These are phyloP conservation scores for Suillus paluster DNA, from an alignment of 768 basidiomycete genomes.

Conservation along the genomic window DNA sequence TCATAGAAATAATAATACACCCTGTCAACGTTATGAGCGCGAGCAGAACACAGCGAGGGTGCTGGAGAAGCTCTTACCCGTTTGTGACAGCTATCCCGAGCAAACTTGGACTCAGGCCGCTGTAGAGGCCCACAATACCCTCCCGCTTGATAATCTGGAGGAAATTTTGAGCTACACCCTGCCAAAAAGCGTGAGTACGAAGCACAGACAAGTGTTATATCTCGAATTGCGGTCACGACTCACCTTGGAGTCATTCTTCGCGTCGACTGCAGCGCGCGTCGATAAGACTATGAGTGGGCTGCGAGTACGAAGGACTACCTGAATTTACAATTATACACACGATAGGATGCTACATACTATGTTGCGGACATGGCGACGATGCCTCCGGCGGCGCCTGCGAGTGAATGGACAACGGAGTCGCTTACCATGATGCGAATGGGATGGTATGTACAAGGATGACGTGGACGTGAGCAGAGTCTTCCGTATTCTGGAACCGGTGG, in stretches of 20 bases:
- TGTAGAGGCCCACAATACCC: slow-evolving; percentile 84
- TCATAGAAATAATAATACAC: slow-evolving; percentile 96
- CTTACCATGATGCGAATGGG: slow-evolving; percentile 46
- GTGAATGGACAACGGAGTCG: slow-evolving; percentile 84
- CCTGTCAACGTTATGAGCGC: slow-evolving; percentile 40
- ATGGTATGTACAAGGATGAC: neutral
- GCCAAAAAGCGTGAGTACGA: slow-evolving; percentile 12
- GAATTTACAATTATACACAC: neutral
- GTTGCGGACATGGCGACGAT: slow-evolving; percentile 90
- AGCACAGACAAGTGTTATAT: neutral
- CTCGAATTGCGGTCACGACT: slow-evolving; percentile 8
- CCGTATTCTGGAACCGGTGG: neutral
- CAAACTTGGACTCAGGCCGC: slow-evolving; percentile 83
- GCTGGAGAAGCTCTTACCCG: slow-evolving; percentile 51
- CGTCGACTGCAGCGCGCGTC: slow-evolving; percentile 91
- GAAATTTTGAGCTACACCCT: slow-evolving; percentile 71
- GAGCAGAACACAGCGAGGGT: neutral
- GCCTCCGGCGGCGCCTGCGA: slow-evolving; percentile 90
- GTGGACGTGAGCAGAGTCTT: neutral
- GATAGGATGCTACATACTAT: slow-evolving; percentile 56
- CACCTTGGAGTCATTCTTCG: slow-evolving; percentile 79
- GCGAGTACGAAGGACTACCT: neutral
- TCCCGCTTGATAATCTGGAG: slow-evolving; percentile 82
- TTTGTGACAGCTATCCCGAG: slow-evolving; percentile 94
- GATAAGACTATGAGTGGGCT: slow-evolving; percentile 93